Evolutionary conservation across 345 rosid species (phyloP).

Genomic region (Camelina laxa): DNA sequence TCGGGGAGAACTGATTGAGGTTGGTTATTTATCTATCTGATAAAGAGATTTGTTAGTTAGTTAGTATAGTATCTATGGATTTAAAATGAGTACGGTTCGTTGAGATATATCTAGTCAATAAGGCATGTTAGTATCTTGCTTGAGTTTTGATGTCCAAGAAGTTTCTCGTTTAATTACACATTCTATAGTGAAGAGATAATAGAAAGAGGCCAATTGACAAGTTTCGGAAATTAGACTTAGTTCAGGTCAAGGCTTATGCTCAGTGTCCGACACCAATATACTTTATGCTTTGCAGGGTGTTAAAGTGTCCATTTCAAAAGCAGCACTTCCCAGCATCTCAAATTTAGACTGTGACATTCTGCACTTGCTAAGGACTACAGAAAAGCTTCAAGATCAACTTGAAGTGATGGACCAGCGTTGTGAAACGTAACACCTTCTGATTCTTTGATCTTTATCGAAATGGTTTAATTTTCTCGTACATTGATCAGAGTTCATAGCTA

Average conservation of each 20-base stretch:
- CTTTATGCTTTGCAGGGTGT: slow-evolving; percentile 61
- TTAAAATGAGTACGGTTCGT: not conserved
- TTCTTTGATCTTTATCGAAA: slow-evolving; percentile 9
- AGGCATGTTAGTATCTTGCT: not conserved
- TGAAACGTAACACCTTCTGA: slow-evolving; percentile 56
- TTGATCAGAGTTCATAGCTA: slow-evolving; percentile 1
- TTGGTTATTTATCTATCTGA: slow-evolving; percentile 26
- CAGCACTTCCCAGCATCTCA: slow-evolving; percentile 57
- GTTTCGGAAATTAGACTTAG: not conserved
- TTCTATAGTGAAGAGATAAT: not conserved
- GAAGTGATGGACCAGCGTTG: slow-evolving; percentile 66
- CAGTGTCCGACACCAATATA: slow-evolving; percentile 9
- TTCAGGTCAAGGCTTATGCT: not conserved
- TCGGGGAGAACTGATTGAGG: slow-evolving; percentile 75
- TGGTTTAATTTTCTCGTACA: slow-evolving; percentile 12
- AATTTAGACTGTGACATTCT: slow-evolving; percentile 72
- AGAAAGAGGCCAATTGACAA: not conserved
- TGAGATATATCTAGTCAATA: slow-evolving; percentile 1
- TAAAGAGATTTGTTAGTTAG: not conserved
- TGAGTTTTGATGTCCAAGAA: slow-evolving; percentile 8
- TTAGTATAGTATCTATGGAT: not conserved
- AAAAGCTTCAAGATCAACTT: slow-evolving; percentile 87
- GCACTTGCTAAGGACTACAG: slow-evolving; percentile 76
- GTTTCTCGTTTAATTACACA: not conserved
- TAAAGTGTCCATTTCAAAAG: slow-evolving; percentile 70